A percentile compares a stretch with the other conserved stretches of the same genome.
phyloP scores from a whole-genome alignment of 345 rosid genomes.

The Eucalyptus regnans region DNA sequence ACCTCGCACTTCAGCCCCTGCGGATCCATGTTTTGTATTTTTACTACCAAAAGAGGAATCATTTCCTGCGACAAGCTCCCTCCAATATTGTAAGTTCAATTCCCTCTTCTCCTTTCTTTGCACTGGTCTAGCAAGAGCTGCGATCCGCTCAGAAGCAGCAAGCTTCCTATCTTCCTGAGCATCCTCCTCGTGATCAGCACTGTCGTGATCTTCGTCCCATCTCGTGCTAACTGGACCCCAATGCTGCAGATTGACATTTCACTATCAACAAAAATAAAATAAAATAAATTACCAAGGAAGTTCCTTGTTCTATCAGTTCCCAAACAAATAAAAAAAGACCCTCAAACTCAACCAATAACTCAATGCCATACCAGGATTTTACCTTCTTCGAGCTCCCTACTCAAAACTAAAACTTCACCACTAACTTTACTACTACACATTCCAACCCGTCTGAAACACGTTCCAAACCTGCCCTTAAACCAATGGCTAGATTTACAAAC shows the following conservation, averaged over 20 bases:
- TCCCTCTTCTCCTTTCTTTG: slow-evolving; percentile 54
- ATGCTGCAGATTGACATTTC: slow-evolving; percentile 26
- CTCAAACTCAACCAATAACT: not conserved
- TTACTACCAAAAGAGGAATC: not conserved
- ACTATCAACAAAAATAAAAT: not conserved
- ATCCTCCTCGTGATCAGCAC: slow-evolving; percentile 18
- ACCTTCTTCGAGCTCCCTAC: not conserved
- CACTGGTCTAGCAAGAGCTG: slow-evolving; percentile 60
- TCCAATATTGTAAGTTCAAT: slow-evolving; percentile 44
- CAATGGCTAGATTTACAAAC: not conserved
- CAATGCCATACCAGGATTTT: not conserved
- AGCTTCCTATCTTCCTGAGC: slow-evolving; percentile 11
- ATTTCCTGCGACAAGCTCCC: slow-evolving; percentile 21
- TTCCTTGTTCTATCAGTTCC: not conserved
- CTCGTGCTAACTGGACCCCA: slow-evolving; percentile 30
- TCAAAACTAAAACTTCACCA: not conserved
- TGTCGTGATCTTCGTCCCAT: not conserved
- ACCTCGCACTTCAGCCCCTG: not conserved
- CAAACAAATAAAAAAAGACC: not conserved
- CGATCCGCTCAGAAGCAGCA: slow-evolving; percentile 9
- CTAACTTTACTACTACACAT: not conserved
- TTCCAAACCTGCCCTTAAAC: not conserved
- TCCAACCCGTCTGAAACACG: not conserved
- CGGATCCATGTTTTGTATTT: not conserved
- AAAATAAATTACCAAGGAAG: not conserved